These are phyloP conservation scores for Orbilia javanica DNA, from an alignment of 2,329 filamentous ascomycete genomes.

Conservation along the genomic window DNA sequence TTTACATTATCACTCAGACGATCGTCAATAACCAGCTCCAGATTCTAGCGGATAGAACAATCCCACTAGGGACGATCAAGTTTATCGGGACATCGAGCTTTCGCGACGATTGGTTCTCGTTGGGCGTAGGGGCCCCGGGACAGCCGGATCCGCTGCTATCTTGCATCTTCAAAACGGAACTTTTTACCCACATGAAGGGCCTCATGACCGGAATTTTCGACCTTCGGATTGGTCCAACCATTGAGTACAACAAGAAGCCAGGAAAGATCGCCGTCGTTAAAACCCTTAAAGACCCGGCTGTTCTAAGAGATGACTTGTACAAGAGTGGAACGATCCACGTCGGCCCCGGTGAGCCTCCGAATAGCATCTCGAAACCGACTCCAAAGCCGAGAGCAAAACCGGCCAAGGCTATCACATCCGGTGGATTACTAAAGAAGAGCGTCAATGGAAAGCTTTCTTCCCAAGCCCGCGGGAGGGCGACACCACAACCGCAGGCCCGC, in stretches of 20 bases:
- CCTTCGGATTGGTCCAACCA: slow-evolving; percentile 83
- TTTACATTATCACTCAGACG: slow-evolving; percentile 89
- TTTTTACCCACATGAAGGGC: slow-evolving; percentile 88
- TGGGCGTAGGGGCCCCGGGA: slow-evolving; percentile 88
- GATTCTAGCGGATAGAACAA: slow-evolving; percentile 82
- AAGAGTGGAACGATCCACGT: slow-evolving; percentile 95
- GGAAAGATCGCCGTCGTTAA: slow-evolving; percentile 91
- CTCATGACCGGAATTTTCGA: slow-evolving; percentile 83
- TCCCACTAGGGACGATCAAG: slow-evolving; percentile 89
- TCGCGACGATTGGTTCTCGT: slow-evolving; percentile 96
- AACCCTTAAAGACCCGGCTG: slow-evolving; percentile 85
- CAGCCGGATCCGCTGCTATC: slow-evolving; percentile 93
- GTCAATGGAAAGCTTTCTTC: slow-evolving; percentile 80
- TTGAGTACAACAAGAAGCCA: slow-evolving; percentile 98
- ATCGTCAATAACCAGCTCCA: slow-evolving; percentile 84
- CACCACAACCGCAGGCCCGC: slow-evolving; percentile 64
- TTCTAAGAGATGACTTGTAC: slow-evolving; percentile 81
- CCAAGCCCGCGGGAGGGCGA: slow-evolving; percentile 71
- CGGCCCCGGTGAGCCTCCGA: slow-evolving; percentile 83
- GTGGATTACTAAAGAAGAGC: slow-evolving; percentile 90
- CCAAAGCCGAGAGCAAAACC: slow-evolving; percentile 88
- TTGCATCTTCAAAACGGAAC: slow-evolving; percentile 95
- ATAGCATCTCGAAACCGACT: slow-evolving; percentile 83
- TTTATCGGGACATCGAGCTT: slow-evolving; percentile 83
- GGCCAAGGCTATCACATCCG: slow-evolving; percentile 89